Conservation (phyloP, 2,329 filamentous ascomycete species). For the Triangularia verruculosa region DNA sequence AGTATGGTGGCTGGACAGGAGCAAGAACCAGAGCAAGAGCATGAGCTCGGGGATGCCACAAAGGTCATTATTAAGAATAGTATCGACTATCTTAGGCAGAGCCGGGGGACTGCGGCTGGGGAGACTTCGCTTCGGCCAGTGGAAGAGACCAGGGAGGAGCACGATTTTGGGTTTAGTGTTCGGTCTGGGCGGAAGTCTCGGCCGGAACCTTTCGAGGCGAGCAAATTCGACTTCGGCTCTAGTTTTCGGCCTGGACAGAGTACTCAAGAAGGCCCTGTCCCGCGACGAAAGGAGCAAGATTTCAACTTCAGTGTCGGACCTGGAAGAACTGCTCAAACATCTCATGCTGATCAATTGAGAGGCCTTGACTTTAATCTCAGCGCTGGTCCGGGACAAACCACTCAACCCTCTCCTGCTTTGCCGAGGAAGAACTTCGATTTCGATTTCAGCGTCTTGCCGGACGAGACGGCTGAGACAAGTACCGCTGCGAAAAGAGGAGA, state of each 20-base stretch:
- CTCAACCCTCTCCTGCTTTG: not conserved
- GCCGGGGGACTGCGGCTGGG: conserved; percentile 20
- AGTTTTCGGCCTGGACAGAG: not conserved
- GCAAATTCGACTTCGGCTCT: not conserved
- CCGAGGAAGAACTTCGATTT: not conserved
- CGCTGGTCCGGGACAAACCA: not conserved
- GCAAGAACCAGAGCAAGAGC: conserved; percentile 33
- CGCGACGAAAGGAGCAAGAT: not conserved
- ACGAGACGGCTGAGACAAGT: not conserved
- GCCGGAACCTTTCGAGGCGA: not conserved
- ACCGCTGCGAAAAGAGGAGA: not conserved
- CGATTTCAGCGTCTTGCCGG: not conserved
- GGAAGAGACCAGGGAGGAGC: not conserved
- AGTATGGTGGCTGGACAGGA: conserved; percentile 26
- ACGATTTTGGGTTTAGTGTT: not conserved
- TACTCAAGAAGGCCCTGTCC: not conserved
- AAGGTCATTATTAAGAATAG: conserved; percentile 56
- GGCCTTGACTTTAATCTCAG: not conserved
- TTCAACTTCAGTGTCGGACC: not conserved
- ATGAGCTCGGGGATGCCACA: conserved; percentile 53
- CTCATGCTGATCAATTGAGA: not conserved
- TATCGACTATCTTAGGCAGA: conserved; percentile 48
- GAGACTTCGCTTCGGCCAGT: not conserved
- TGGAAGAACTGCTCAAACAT: not conserved
- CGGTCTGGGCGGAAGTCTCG: not conserved